Evolutionary conservation across 2,329 filamentous ascomycete species (phyloP), one percentile per base, ranked within the genome.

Genomic region (Rosellinia necatrix): DNA sequence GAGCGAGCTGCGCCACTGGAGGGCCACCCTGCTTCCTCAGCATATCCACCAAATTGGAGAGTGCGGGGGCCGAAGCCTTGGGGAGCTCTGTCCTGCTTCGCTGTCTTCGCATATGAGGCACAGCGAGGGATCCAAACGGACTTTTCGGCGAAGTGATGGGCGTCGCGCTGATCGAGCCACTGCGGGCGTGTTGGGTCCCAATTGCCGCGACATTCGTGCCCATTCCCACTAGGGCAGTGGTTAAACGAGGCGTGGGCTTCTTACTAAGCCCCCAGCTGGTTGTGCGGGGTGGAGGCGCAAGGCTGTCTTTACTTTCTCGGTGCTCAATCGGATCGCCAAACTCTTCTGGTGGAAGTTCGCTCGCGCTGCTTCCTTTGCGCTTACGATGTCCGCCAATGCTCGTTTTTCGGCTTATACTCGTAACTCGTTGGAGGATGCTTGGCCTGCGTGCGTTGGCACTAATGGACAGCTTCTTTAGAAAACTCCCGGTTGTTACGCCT

Each of bases 381-480:
- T 84, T 84, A 32, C 74, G 43, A 19, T 66, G 34, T n/a, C 76
- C 73, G 43, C 73, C 74, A 1, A 72, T 62, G 59, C 81, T 84
- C 0, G 80, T 78, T 51, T 76, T 79, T 46, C 79, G 77, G 8
- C 83, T 77, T 2, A 83, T 70, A 7, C 74, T 77, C 12, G 78
- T 75, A 7, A 85, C 68, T 42, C 78, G 78, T 48, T 79, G 78
- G 6, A 89, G 74, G 64, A 79, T 78, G 68, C 78, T 85, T 41
- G 80, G 78, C 58, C 79, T 77, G 17, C 81, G 78, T 12, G 74
- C 66, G 35, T 53, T 38, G 13, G 75, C 74, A 17, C 76, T 79
- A 61, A 87, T 76, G 6, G 80, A 83, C 38, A 83, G 74, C 68
- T 83, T 85, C 66, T 87, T 89, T 35, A 89, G 71, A 34, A 90